These are phyloP conservation scores for Lachancea sp. DNA, from an alignment of 805 yeast species.

Conservation along the genomic window DNA sequence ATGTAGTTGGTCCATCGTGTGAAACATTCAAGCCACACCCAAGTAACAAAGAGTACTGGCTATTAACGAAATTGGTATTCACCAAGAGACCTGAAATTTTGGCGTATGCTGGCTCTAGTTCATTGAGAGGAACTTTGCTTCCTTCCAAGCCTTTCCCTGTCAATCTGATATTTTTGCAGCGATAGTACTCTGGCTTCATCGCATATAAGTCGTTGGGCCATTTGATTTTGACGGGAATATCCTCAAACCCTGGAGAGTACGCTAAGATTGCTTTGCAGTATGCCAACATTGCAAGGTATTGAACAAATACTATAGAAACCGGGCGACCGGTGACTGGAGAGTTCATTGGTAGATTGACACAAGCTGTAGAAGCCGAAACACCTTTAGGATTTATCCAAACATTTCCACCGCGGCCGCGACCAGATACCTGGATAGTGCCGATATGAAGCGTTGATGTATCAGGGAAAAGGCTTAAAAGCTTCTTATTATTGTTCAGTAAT, in stretches of 20 bases:
- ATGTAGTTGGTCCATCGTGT: conserved; percentile 88
- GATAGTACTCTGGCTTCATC: conserved; percentile 54
- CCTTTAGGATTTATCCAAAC: conserved; percentile 95
- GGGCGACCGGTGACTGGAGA: conserved; percentile 42
- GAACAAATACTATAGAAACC: conserved; percentile 73
- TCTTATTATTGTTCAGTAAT: conserved; percentile 65
- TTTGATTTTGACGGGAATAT: conserved; percentile 73
- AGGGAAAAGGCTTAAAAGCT: conserved; percentile 46
- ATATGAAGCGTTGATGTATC: conserved; percentile 32
- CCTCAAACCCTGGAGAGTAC: conserved; percentile 57
- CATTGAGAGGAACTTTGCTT: conserved; percentile 38
- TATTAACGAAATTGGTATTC: conserved; percentile 62
- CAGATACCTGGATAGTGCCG: conserved; percentile 82
- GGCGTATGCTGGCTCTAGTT: conserved; percentile 57
- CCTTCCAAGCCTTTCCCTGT: conserved; percentile 20
- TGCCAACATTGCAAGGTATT: conserved; percentile 79
- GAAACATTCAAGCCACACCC: conserved; percentile 85
- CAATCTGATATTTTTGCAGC: conserved; percentile 23
- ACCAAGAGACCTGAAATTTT: conserved; percentile 83
- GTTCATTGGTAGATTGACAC: conserved; percentile 44
- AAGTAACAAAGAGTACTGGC: conserved; percentile 58
- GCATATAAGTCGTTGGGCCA: conserved; percentile 97
- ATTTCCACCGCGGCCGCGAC: conserved; percentile 92
- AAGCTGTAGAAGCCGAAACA: conserved; percentile 73
- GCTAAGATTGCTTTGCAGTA: conserved; percentile 67